Conservation (phyloP, 768 basidiomycete species). For the Boletus coccyginus region DNA sequence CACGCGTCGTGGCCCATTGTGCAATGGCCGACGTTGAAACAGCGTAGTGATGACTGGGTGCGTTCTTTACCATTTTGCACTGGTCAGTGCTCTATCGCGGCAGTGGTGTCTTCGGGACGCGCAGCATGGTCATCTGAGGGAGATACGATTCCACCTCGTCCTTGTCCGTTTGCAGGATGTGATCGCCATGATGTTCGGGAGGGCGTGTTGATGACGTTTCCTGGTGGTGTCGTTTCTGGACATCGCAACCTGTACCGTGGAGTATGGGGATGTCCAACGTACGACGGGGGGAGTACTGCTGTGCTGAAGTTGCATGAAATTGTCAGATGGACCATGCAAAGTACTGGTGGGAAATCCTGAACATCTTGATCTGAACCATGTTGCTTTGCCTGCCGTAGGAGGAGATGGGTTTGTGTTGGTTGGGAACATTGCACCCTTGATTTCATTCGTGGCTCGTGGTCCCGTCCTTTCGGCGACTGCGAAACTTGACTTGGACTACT, state of each 20-base stretch:
- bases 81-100: conserved; percentile 7
- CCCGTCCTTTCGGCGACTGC: not conserved
- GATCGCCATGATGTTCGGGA: not conserved
- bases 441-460: conserved; percentile 24
- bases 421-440: conserved; percentile 7
- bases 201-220: too few relatives aligned
- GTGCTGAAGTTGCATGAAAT: not conserved
- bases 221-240: too few relatives aligned
- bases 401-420: not conserved
- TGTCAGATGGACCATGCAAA: not conserved
- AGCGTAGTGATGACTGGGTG: conserved; percentile 17
- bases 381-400: not conserved
- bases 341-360: not conserved
- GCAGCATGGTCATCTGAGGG: not conserved
- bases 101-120: conserved; percentile 1
- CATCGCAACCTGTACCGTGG: too few relatives aligned
- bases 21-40: conserved; percentile 11
- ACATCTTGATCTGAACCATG: not conserved
- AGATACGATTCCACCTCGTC: not conserved
- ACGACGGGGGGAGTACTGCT: not conserved
- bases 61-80: not conserved
- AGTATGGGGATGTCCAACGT: too few relatives aligned
- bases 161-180: not conserved
- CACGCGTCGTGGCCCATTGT: not conserved
- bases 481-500: conserved; percentile 25